Conservation (phyloP, 305 asterid genomes). For the Solanum hybrid region DNA sequence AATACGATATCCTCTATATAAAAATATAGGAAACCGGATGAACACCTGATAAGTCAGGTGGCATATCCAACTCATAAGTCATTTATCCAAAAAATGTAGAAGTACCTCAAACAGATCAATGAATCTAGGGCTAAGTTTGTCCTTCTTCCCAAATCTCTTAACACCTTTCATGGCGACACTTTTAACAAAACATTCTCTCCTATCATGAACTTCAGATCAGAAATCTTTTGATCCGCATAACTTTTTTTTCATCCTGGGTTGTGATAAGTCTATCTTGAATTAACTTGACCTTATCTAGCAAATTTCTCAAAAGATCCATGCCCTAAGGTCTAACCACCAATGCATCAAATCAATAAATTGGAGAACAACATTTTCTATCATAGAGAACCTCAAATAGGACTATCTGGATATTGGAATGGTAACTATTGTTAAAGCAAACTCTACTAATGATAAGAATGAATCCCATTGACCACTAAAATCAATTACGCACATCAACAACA, state of each 20-base stretch:
- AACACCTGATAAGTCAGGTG: not conserved
- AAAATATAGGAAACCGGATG: not conserved
- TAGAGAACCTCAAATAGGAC: not conserved
- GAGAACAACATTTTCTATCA: not conserved
- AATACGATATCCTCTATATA: not conserved
- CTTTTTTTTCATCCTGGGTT: not conserved
- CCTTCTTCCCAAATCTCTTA: not conserved
- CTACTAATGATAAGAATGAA: not conserved
- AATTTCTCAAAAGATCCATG: not conserved
- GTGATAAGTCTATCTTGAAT: not conserved
- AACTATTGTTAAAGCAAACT: not conserved
- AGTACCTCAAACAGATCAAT: not conserved
- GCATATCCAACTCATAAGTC: not conserved
- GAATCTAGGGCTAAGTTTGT: not conserved
- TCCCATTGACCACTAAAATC: not conserved
- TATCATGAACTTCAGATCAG: not conserved
- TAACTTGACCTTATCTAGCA: not conserved
- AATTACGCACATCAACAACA: not conserved
- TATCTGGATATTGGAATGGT: not conserved
- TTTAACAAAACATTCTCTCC: not conserved
- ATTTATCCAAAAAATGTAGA: not conserved
- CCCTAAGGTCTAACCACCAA: not conserved
- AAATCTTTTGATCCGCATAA: not conserved
- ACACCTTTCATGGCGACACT: not conserved
- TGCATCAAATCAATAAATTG: not conserved